Conservation (phyloP, 768 basidiomycete species). For the Gautieria morchelliformis region DNA sequence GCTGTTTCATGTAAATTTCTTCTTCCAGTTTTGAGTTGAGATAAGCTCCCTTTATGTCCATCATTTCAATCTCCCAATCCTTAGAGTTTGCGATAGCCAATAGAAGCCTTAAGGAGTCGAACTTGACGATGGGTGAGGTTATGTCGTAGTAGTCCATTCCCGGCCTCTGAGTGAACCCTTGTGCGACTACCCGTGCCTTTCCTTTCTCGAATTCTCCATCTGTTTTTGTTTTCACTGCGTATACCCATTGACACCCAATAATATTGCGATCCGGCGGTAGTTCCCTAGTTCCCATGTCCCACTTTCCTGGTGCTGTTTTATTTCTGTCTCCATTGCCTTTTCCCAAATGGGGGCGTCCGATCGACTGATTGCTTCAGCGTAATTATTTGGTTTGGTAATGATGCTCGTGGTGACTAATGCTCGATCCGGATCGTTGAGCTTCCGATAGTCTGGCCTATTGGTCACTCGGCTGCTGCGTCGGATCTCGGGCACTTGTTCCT, state of each 20-base stretch:
- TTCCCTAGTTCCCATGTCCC: constrained; percentile 15
- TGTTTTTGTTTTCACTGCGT: constrained; percentile 14
- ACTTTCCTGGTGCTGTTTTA: constrained; percentile 13
- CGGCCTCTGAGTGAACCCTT: constrained; percentile 13
- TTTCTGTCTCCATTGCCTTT: constrained; percentile 18
- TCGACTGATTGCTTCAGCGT: constrained; percentile 7
- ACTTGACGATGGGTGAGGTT: constrained; percentile 29
- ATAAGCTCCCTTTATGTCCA: constrained; percentile 23
- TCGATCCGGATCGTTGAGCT: neutral
- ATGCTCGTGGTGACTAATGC: neutral
- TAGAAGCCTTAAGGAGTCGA: constrained; percentile 23
- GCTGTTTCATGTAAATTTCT: constrained; percentile 25
- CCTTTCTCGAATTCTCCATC: constrained; percentile 15
- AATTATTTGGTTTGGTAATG: constrained; percentile 6
- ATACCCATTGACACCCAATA: constrained; percentile 21
- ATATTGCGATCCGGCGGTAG: constrained; percentile 12
- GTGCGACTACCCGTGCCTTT: constrained; percentile 19
- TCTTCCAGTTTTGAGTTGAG: constrained; percentile 21
- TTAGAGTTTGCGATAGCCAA: constrained; percentile 19
- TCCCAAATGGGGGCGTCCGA: constrained; percentile 17
- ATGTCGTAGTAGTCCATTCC: constrained; percentile 25
- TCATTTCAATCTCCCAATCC: constrained; percentile 19
- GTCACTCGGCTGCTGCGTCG: too few species aligned
- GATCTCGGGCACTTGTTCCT: too few species aligned
- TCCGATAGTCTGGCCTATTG: too few species aligned